Conservation (phyloP, 345 rosid species). For the Bruguiera parviflora region DNA sequence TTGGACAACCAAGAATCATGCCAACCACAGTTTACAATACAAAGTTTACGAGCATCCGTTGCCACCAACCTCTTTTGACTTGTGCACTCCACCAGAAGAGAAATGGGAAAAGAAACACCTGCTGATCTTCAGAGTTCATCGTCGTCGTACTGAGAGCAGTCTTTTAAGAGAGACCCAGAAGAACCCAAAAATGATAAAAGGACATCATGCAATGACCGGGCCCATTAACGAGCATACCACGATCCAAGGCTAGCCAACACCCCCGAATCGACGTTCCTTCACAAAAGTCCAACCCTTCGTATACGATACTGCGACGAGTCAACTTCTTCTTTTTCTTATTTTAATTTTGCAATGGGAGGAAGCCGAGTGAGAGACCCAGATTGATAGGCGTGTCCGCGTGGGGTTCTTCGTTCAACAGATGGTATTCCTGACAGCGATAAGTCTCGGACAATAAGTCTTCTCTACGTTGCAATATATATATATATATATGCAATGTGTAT, state of each 20-base stretch:
- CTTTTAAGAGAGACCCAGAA: conserved; percentile 7
- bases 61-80: background rate
- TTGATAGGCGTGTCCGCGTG: background rate
- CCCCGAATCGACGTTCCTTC: background rate
- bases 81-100: background rate
- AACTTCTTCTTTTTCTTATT: background rate
- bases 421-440: background rate
- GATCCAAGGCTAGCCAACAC: conserved; percentile 39
- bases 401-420: background rate
- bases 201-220: conserved; percentile 11
- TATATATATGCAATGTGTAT: too few relatives aligned
- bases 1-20: too few relatives aligned
- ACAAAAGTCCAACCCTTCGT: too few relatives aligned
- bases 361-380: too few relatives aligned
- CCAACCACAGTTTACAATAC: too few relatives aligned
- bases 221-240: conserved; percentile 39
- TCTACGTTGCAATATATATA: too few relatives aligned
- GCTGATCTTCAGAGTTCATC: background rate
- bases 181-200: background rate
- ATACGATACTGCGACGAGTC: too few relatives aligned
- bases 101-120: background rate
- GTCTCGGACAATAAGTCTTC: background rate
- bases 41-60: too few relatives aligned
- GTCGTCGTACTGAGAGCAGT: background rate
- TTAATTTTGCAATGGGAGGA: too few relatives aligned